Evolutionary conservation across 73 alveolate genomes (phyloP).

Genomic region (Blepharisma stoltei): DNA sequence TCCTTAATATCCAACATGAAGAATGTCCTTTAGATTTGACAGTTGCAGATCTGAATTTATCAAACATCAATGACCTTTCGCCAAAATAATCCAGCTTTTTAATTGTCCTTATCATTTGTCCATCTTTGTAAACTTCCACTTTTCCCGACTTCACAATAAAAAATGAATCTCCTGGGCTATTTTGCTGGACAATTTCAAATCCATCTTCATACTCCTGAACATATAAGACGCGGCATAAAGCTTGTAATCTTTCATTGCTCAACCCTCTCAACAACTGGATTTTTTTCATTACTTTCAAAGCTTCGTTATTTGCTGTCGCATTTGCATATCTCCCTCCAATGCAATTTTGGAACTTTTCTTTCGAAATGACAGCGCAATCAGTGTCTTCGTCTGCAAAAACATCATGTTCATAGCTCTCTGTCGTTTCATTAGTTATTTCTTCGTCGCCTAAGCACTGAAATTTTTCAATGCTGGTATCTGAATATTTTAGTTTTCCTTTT

Average conservation of each 20-base stretch:
- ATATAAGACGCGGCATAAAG: neutral
- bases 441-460: neutral
- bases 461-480: neutral
- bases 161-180: neutral
- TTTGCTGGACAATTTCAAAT: neutral
- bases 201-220: neutral
- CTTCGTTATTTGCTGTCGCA: neutral
- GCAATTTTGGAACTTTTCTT: neutral
- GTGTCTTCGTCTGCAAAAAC: neutral
- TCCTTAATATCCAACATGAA: slow-evolving; percentile 28
- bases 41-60: neutral
- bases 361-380: neutral
- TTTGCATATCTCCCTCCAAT: neutral
- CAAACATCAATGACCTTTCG: slow-evolving; percentile 10
- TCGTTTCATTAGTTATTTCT: neutral
- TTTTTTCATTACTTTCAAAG: neutral
- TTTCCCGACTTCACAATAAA: slow-evolving; percentile 1
- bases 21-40: slow-evolving; percentile 35
- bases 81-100: neutral
- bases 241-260: neutral
- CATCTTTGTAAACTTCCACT: slow-evolving; percentile 17
- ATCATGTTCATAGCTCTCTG: neutral
- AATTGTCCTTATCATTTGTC: neutral
- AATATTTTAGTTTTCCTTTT: slow-evolving; percentile 9
- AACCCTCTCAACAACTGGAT: neutral